Conservation (phyloP, 148 eudicot genomes). For the Chenopodium quinoa region DNA sequence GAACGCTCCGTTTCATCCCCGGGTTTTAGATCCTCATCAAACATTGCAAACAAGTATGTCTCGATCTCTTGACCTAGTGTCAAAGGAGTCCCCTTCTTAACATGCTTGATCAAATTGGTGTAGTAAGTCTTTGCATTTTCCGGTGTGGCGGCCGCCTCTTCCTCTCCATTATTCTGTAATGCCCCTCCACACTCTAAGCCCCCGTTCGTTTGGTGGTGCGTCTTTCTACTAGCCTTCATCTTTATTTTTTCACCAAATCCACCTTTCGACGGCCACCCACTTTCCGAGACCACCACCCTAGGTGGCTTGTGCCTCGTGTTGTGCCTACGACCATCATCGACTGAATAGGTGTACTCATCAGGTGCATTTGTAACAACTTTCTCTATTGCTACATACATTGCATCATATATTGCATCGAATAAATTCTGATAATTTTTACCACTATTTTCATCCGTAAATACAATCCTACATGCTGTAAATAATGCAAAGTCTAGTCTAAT, state of each 20-base stretch:
- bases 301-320: neutral
- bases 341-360: neutral
- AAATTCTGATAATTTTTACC: slow-evolving; percentile 30
- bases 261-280: neutral
- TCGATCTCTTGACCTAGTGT: slow-evolving; percentile 31
- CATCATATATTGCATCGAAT: slow-evolving; percentile 31
- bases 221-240: neutral
- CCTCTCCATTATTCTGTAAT: slow-evolving; percentile 8
- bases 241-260: neutral
- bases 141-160: neutral
- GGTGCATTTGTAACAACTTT: neutral
- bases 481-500: slow-evolving; percentile 29
- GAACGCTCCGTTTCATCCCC: slow-evolving; percentile 21
- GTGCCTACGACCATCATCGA: neutral
- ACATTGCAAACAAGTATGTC: slow-evolving; percentile 31
- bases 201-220: neutral
- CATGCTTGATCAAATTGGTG: slow-evolving; percentile 33
- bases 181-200: slow-evolving; percentile 27
- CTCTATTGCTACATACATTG: slow-evolving; percentile 1
- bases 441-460: slow-evolving; percentile 17
- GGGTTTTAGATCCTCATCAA: slow-evolving; percentile 32
- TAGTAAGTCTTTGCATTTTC: slow-evolving; percentile 34
- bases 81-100: slow-evolving; percentile 34
- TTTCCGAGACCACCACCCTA: neutral
- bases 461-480: slow-evolving; percentile 27